Evolutionary conservation across 1,139 yeast genomes (phyloP), one percentile per base, ranked within the genome.

Genomic region (Candida pseudocylindracea): DNA sequence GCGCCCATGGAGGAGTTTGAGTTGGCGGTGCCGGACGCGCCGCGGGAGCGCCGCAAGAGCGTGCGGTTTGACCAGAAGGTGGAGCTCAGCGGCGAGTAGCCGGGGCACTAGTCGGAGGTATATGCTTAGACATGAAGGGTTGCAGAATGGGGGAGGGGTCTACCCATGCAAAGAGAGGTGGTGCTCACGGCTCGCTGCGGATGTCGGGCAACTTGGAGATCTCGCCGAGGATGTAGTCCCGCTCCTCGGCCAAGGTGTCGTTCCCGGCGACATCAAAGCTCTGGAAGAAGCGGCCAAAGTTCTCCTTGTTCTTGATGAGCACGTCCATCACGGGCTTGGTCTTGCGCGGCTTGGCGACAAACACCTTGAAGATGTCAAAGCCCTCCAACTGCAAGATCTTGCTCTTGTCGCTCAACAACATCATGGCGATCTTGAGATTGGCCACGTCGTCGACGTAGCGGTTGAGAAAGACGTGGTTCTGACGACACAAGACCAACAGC

Each of bases 291-390:
- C 62, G 60, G 31, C 85, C 52, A 38, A 88, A 63, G 45, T 79
- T 79, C 33, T 66, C 73, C 45, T 81, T 72, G 50, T 88, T 88
- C 45, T 83, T 83, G 31, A 72, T 67, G 41, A 88, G 57, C 15
- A 88, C 78, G 49, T 85, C 95, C 37, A 67, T 56, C 2, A 88
- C 72, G 9, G 75, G 70, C 46, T 73, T 81, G 2, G 83, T 63
- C 50, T 85, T 85, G 41, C 76, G 73, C 7, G 98, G 98, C 49
- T 88, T 88, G 7, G 95, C 98, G 28, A 83, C 85, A 52, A 88
- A 81, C 30, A 74, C 79, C 51, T 88, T 88, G 55, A 88, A 88
- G 29, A 88, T 75, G 43, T 88, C 88, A 48, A 88, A 88, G 3
- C 93, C 88, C 50, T 88, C 98, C 36, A 72, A 55, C 48, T 83